Base-by-base conservation (phyloP, 2,329 filamentous ascomycete species). In the Aspergillus amoenus region DNA sequence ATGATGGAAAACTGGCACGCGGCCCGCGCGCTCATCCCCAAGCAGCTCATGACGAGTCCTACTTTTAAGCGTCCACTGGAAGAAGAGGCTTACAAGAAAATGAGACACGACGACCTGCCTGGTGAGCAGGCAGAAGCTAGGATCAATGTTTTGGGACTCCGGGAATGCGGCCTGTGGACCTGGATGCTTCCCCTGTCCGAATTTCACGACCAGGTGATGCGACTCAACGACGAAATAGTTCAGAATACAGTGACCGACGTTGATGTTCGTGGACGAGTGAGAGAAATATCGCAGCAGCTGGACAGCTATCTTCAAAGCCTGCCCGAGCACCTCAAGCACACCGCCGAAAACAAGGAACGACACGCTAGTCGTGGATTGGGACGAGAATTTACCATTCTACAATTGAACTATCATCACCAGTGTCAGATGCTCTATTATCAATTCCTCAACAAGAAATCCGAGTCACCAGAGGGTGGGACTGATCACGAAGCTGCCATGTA, bases 391-490 rank as follows among this genome's bases (percentile, higher is more conserved):
- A 30, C 54, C 3, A 48, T 56, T n/a, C 32, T 51, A 11, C 42
- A 45, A 13, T 6, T 56, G 18, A 41, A 45, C 15, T 56, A 51
- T 34, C 47, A 56, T 32, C 54, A 56, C 22, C 54, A 56, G 6
- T 56, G 30, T 11, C 54, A 56, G 21, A 30, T 56, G 40, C 41
- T 56, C 4, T 56, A 51, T 8, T 56, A 56, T 15, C 54, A 46
- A 18, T 56, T 56, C 13, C 47, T 56, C 22, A 39, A 51, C 30
- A 50, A 51, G 22, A 40, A 50, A 15, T 12, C 40, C 3, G 32
- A 21, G 3, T 39, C 30, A 4, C 30, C n/a, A 1, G 54, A 46
- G 11, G 30, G 22, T 0, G 11, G 46, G 5, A 30, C 47, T 4
- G 40, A 56, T 18, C 42, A 44, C 13, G 54, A 56, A 41, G 41